A percentile compares a stretch with the other conserved stretches of the same genome.
Conservation (phyloP, 148 eudicot species). For the Limonium bicolor region DNA sequence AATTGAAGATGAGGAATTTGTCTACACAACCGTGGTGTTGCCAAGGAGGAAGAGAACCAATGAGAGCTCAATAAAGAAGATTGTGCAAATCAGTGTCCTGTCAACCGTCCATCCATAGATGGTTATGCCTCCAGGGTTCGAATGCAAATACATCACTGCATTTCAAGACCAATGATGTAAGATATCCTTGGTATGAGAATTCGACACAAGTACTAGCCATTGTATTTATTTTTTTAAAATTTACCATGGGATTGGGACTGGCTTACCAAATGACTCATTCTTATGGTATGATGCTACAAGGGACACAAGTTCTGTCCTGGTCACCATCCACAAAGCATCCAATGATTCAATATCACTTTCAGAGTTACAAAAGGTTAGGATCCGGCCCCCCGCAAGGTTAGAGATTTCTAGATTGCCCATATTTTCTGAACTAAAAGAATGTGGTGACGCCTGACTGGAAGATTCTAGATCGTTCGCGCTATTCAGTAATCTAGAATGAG, state of each 20-base stretch:
- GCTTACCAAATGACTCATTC: constrained; percentile 24
- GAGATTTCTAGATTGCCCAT: no score
- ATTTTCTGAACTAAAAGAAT: no score
- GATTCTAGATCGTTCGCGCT: constrained; percentile 15
- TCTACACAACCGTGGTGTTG: constrained; percentile 51
- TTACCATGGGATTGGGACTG: not conserved
- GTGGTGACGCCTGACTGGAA: no score
- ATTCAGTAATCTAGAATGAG: constrained; percentile 12
- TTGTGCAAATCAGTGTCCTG: constrained; percentile 47
- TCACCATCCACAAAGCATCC: constrained; percentile 20
- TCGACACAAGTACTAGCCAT: not conserved
- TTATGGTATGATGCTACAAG: constrained; percentile 59
- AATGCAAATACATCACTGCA: constrained; percentile 76
- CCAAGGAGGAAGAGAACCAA: constrained; percentile 57
- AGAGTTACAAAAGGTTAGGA: constrained; percentile 25
- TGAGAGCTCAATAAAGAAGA: constrained; percentile 60
- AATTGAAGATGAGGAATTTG: no score
- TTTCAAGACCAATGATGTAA: not conserved
- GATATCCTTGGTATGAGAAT: not conserved
- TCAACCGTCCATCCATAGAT: constrained; percentile 78
- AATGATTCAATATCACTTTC: constrained; percentile 65
- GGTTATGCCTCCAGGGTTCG: constrained; percentile 79
- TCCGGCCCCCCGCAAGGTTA: no score
- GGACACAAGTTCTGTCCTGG: constrained; percentile 33
- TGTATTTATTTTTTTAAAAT: not conserved